Percentiles rank a stretch among this genome's conserved stretches.
These are phyloP conservation scores for Pneumocystis sp. DNA, from an alignment of 1,139 yeast genomes.

Conservation along the genomic window DNA sequence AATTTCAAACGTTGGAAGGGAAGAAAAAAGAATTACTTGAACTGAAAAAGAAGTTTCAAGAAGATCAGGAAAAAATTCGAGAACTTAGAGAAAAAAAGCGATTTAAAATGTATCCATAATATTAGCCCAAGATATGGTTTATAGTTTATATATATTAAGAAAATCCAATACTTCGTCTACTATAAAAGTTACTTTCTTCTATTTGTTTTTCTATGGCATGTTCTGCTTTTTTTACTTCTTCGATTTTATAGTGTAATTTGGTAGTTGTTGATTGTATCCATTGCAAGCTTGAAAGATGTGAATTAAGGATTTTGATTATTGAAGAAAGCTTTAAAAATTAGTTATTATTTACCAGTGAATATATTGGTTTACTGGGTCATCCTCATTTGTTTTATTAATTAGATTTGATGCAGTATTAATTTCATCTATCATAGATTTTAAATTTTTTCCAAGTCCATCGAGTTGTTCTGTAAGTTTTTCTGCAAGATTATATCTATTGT, in stretches of 20 bases:
- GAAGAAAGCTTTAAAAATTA: conserved; percentile 27
- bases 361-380: conserved; percentile 18
- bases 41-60: conserved; percentile 63
- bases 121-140: background rate
- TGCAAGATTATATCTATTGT: conserved; percentile 34
- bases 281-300: conserved; percentile 78
- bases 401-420: conserved; percentile 76
- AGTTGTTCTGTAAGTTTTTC: conserved; percentile 71
- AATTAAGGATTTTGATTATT: conserved; percentile 66
- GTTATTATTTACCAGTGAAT: background rate
- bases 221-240: conserved; percentile 22
- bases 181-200: background rate
- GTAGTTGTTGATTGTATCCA: conserved; percentile 69
- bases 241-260: conserved; percentile 51
- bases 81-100: conserved; percentile 65
- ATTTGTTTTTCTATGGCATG: background rate
- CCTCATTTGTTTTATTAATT: conserved; percentile 44
- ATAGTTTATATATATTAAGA: background rate
- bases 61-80: conserved; percentile 75
- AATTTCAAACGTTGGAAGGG: conserved; percentile 87
- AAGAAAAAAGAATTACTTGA: conserved; percentile 89
- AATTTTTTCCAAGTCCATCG: conserved; percentile 59
- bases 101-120: conserved; percentile 62
- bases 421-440: conserved; percentile 64
- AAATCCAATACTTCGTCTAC: background rate